A percentile compares a stretch with the other conserved stretches of the same genome.
Evolutionary conservation across 768 basidiomycete species (phyloP).

Genomic region (Psilocybe sp.): DNA sequence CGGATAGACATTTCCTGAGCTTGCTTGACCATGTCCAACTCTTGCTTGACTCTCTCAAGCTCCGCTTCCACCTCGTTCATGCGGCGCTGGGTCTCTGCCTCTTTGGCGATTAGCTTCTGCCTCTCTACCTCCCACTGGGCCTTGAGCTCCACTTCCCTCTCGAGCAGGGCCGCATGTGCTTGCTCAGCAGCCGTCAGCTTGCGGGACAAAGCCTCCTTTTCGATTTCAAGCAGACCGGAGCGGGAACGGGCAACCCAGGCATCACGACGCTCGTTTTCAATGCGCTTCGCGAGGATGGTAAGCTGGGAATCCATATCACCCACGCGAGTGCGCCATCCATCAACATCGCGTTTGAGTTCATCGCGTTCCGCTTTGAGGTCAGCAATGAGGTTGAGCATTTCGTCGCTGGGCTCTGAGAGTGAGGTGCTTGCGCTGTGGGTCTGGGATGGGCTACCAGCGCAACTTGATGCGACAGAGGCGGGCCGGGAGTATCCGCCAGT

Average conservation of each 20-base stretch:
- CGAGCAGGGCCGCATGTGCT: slow-evolving; percentile 25
- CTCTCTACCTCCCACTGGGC: slow-evolving; percentile 4
- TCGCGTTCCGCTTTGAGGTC: slow-evolving; percentile 89
- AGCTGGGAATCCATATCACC: slow-evolving; percentile 72
- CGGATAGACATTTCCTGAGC: background rate
- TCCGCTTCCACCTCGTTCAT: slow-evolving; percentile 14
- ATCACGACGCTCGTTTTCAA: slow-evolving; percentile 79
- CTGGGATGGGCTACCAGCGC: slow-evolving; percentile 28
- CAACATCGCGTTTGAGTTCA: slow-evolving; percentile 82
- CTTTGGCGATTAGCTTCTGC: slow-evolving; percentile 1
- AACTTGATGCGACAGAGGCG: slow-evolving; percentile 47
- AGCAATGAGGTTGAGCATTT: slow-evolving; percentile 71
- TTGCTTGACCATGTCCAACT: slow-evolving; percentile 26
- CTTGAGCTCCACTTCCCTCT: slow-evolving; percentile 36
- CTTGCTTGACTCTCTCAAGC: slow-evolving; percentile 34
- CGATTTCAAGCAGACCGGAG: slow-evolving; percentile 60
- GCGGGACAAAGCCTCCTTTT: slow-evolving; percentile 58
- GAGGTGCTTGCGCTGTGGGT: slow-evolving; percentile 7
- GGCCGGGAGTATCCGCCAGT: slow-evolving; percentile 43
- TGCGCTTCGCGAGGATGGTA: slow-evolving; percentile 58
- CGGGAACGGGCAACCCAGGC: slow-evolving; percentile 83
- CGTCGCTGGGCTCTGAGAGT: slow-evolving; percentile 60
- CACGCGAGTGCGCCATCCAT: slow-evolving; percentile 81
- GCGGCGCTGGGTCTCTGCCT: slow-evolving; percentile 5
- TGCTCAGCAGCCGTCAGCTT: slow-evolving; percentile 32